These are phyloP conservation scores for Yamadazyma scolyti DNA, from an alignment of 805 yeast species.

Conservation along the genomic window DNA sequence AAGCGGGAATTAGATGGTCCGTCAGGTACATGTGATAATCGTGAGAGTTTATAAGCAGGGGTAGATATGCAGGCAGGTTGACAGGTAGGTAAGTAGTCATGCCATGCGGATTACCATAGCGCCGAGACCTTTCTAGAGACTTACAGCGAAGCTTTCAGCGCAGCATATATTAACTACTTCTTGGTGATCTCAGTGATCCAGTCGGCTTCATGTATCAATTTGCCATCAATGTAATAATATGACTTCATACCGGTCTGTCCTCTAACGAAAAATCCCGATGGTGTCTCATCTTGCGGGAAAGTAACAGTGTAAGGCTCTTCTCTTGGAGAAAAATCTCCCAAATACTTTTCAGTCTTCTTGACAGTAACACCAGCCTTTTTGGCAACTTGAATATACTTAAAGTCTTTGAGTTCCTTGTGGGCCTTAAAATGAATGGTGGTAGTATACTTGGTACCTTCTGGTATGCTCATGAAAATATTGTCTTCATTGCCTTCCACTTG, in stretches of 20 bases:
- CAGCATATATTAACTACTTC: conserved; percentile 16
- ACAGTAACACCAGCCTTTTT: conserved; percentile 33
- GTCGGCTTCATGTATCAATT: conserved; percentile 21
- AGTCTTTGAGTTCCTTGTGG: conserved; percentile 22
- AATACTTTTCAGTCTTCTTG: conserved; percentile 22
- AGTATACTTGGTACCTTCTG: conserved; percentile 33
- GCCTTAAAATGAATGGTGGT: conserved; percentile 32
- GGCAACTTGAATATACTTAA: conserved; percentile 33
- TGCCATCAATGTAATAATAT: conserved; percentile 31
- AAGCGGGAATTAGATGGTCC: too few species aligned
- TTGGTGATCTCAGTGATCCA: conserved; percentile 36
- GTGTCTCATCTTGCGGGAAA: conserved; percentile 33
- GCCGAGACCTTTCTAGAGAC: too few species aligned
- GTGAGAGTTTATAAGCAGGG: too few species aligned
- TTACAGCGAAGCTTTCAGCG: too few species aligned
- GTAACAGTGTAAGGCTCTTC: conserved; percentile 28
- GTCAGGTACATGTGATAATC: too few species aligned
- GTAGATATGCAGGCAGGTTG: too few species aligned
- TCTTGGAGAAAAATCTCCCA: conserved; percentile 33
- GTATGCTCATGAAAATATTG: conserved; percentile 24
- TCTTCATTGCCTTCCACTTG: conserved; percentile 25
- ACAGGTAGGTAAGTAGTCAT: too few species aligned
- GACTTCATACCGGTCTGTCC: conserved; percentile 28
- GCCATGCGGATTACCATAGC: too few species aligned
- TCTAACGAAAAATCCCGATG: conserved; percentile 37